Evolutionary conservation across 768 basidiomycete genomes (phyloP).

Genomic region (Podaxis sp.): DNA sequence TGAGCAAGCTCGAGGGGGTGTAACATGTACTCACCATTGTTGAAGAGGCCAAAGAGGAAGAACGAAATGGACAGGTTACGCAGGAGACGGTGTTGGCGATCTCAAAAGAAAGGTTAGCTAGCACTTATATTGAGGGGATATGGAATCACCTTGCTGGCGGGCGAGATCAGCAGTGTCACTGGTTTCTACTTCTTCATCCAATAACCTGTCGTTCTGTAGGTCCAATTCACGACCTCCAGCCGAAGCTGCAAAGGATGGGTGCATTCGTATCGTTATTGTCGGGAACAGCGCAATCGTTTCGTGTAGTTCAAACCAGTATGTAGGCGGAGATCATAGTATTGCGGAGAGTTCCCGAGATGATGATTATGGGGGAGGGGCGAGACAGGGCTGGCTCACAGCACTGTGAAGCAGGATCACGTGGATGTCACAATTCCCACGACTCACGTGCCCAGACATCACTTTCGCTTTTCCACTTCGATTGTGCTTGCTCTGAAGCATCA

Average conservation of each 20-base stretch:
- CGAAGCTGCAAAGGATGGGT: background rate
- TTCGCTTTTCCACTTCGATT: background rate
- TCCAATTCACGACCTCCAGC: background rate
- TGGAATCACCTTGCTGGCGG: background rate
- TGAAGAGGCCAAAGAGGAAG: slow-evolving; percentile 89
- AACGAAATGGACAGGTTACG: slow-evolving; percentile 58
- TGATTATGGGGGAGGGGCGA: background rate
- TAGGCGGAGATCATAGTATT: background rate
- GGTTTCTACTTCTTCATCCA: background rate
- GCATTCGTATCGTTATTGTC: background rate
- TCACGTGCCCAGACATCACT: background rate
- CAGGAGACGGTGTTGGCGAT: slow-evolving; percentile 25
- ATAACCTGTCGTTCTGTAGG: background rate
- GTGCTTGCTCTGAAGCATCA: background rate
- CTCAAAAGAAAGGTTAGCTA: slow-evolving; percentile 13
- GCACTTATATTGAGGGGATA: too few relatives aligned
- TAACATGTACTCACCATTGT: slow-evolving; percentile 61
- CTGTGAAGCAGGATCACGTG: background rate
- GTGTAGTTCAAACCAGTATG: background rate
- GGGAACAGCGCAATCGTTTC: background rate
- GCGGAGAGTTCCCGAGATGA: background rate
- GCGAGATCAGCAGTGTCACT: background rate
- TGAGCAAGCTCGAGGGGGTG: background rate
- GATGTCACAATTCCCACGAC: background rate
- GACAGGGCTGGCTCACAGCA: too few relatives aligned